Base-by-base conservation (phyloP, 768 basidiomycete species). In the Lepiota subincarnata region DNA sequence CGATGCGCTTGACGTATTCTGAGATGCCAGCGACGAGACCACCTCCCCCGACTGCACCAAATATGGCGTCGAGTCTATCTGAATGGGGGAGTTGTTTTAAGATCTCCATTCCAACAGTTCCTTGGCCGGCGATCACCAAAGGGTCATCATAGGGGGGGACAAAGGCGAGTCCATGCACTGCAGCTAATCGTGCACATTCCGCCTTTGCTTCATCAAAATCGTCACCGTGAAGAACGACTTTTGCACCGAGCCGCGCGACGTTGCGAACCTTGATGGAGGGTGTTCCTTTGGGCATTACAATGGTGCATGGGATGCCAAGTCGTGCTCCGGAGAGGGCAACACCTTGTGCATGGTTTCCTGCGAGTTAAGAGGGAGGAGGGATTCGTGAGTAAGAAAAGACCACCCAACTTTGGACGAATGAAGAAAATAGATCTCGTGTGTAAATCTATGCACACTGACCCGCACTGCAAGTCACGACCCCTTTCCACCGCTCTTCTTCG, bases 141-240 rank as follows among this genome's bases (percentile, higher is more conserved):
- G 97, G 97, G 60, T 99, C 91, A 62, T 99, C 97, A 67, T 95
- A 99, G 0, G 97, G 97, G 0, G 97, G 97, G 11, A 99, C 93
- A 61, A 95, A 94, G 13, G 86, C 77, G 44, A 98, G 81, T 1
- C 87, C 86, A 60, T 94, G 85, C 4, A 74, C 69, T 16, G 75
- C 67, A 24, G 90, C 90, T 35, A 99, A 81, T 19, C 92, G 84
- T 1, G 89, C 84, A 67, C 96, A 99, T 69, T 99, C 97, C 12
- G 78, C 78, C 68, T 98, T 98, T 40, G 97, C 96, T 67, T 87
- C 95, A 70, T 98, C 96, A 63, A 99, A 98, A 71, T 98, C 96
- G 22, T 65, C 66, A 10, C 97, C 97, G 66, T 94, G 85, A 4
- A 98, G 79, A 48, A 99, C 84, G 59, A 98, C 94, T 62, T 96